Evolutionary conservation across 2,329 filamentous ascomycete genomes (phyloP), one percentile per base, ranked within the genome.

Genomic region (Fusarium concolor): DNA sequence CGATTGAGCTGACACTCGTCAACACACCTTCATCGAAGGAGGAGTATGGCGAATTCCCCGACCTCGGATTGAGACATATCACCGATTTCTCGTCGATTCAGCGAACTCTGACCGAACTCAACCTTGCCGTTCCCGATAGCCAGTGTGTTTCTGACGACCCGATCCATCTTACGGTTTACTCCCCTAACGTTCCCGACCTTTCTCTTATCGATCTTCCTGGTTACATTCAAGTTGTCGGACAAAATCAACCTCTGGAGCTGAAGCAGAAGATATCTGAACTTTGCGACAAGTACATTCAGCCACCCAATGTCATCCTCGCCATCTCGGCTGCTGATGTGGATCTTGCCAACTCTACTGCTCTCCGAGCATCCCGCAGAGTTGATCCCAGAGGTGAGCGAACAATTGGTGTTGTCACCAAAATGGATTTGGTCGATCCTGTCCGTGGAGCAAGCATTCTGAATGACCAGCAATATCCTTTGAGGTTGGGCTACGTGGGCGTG

Each of bases 261-360:
- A 98, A 98, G 80, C 92, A 96, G 75, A 97, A 96, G 82, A 99
- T 99, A 67, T 88, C 92, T 4, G 94, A 97, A 74, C 88, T 99
- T 14, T 99, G 96, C 77, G 96, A 99, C 79, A 98, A 97, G 81
- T 99, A 99, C 76, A 99, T 99, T 51, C 93, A 97, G 76, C 83
- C 94, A 8, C 96, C 96, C 0, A 99, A 99, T 76, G 91, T 99
- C 71, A 97, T 99, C 65, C 85, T 99, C 10, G 96, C 96, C 38
- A 98, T 99, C 66, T 99, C 96, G 2, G 96, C 96, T 2, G 96
- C 96, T 24, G 96, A 99, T 79, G 96, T 99, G 18, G 96, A 99
- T 83, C 81, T 99, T 58, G 96, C 96, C 22, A 99, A 99, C 78
- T 99, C 96, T 2, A 96, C 96, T 9, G 94, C 96, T 8, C 81